phyloP scores from a whole-genome alignment of 2,329 filamentous ascomycete genomes.

The Pestalotiopsis sp. region DNA sequence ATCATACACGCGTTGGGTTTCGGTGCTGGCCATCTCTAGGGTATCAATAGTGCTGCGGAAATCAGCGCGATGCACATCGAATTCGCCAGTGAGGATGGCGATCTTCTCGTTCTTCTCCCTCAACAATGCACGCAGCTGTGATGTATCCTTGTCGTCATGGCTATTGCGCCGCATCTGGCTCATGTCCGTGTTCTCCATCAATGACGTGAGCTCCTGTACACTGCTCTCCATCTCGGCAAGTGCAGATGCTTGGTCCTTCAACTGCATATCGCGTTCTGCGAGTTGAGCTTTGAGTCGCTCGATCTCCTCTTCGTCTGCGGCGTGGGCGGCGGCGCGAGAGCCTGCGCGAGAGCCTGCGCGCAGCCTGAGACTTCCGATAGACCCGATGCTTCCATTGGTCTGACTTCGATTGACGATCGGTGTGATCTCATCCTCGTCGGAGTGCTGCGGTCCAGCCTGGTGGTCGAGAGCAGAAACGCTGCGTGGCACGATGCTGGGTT shows the following conservation, averaged over 20 bases:
- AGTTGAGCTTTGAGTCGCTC: constrained; percentile 73
- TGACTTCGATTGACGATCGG: constrained; percentile 55
- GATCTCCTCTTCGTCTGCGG: constrained; percentile 69
- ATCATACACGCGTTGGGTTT: constrained; percentile 96
- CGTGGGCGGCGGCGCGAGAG: constrained; percentile 9
- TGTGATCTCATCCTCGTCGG: constrained; percentile 61
- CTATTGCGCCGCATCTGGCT: constrained; percentile 46
- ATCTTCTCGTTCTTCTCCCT: constrained; percentile 98
- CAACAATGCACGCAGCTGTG: constrained; percentile 78
- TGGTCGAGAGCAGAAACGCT: constrained; percentile 61
- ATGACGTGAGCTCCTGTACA: constrained; percentile 51
- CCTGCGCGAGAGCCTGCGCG: constrained; percentile 55
- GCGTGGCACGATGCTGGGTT: constrained; percentile 56
- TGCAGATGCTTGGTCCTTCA: constrained; percentile 84
- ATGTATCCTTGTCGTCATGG: constrained; percentile 70
- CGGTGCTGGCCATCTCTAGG: constrained; percentile 89
- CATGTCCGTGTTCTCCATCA: constrained; percentile 64
- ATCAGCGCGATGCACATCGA: constrained; percentile 91
- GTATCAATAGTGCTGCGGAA: constrained; percentile 97
- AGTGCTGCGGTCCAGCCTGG: constrained; percentile 36
- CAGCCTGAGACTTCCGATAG: constrained; percentile 57
- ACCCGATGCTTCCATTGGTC: constrained; percentile 57
- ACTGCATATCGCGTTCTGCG: constrained; percentile 80
- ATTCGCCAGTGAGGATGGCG: constrained; percentile 87
- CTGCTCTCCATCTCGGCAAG: constrained; percentile 82